Evolutionary conservation across 2,329 filamentous ascomycete species (phyloP).

Genomic region (Cladosporium sp.): DNA sequence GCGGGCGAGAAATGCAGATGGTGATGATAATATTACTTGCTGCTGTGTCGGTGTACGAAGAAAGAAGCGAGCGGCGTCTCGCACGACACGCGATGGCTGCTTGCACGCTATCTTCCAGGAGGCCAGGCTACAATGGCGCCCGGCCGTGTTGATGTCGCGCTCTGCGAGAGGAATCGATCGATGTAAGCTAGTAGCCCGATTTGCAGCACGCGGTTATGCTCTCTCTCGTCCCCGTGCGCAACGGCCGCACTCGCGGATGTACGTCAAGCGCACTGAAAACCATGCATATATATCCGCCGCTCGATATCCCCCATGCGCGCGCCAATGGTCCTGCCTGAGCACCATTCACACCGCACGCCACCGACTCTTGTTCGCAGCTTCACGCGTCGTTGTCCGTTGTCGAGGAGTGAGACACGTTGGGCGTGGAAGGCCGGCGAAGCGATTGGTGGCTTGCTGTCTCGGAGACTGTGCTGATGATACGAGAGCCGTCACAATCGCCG

Average conservation of each 20-base stretch:
- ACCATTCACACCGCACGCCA: not conserved
- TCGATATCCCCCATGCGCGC: not conserved
- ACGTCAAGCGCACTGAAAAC: not conserved
- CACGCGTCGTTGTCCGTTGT: not conserved
- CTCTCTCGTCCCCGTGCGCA: not conserved
- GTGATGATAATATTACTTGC: no score
- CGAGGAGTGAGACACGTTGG: constrained; percentile 5
- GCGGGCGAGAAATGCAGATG: no score
- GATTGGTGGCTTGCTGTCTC: constrained; percentile 3
- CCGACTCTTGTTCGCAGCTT: constrained; percentile 11
- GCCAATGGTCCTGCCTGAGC: not conserved
- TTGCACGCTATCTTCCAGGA: not conserved
- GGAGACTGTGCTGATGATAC: not conserved
- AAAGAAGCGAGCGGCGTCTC: no score
- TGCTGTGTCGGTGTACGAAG: no score
- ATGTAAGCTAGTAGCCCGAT: not conserved
- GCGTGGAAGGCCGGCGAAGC: not conserved
- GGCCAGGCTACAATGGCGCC: not conserved
- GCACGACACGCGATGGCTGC: not conserved
- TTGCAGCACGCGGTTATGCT: not conserved
- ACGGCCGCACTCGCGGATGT: not conserved
- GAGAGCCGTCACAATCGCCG: not conserved
- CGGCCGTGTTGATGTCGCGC: constrained; percentile 1
- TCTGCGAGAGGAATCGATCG: not conserved
- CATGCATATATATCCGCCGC: no score